A percentile compares a stretch with the other conserved stretches of the same genome.
These are phyloP conservation scores for Biscutella laevigata DNA, from an alignment of 441 rosid genomes.

Conservation along the genomic window DNA sequence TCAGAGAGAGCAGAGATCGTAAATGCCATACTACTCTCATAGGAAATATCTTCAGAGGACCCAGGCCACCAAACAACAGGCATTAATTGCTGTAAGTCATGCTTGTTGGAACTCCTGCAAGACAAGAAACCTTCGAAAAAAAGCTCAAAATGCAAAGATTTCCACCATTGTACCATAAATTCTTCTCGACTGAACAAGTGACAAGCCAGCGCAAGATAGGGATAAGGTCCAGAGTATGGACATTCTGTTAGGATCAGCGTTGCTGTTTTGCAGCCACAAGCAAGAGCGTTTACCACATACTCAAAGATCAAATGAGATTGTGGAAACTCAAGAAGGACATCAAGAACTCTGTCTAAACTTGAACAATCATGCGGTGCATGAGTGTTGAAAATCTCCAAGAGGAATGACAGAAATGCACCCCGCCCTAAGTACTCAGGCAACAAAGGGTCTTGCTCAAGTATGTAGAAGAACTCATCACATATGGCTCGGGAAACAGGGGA, in stretches of 20 bases:
- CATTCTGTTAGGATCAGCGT: slow-evolving; percentile 59
- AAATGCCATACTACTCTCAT: slow-evolving; percentile 76
- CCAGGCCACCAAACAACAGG: slow-evolving; percentile 99
- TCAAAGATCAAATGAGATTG: slow-evolving; percentile 52
- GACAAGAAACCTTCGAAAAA: slow-evolving; percentile 87
- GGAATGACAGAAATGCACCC: slow-evolving; percentile 71
- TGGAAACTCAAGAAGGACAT: slow-evolving; percentile 55
- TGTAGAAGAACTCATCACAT: slow-evolving; percentile 60
- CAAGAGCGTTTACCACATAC: slow-evolving; percentile 61
- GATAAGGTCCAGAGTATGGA: slow-evolving; percentile 90
- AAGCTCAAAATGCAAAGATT: slow-evolving; percentile 59
- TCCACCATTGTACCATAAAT: slow-evolving; percentile 86
- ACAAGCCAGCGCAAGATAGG: slow-evolving; percentile 79
- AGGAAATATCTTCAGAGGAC: slow-evolving; percentile 69
- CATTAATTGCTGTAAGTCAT: slow-evolving; percentile 77
- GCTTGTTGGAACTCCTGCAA: slow-evolving; percentile 64
- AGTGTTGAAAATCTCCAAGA: slow-evolving; percentile 62
- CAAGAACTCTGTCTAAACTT: slow-evolving; percentile 65
- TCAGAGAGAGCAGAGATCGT: slow-evolving; percentile 71
- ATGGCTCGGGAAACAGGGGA: slow-evolving; percentile 61
- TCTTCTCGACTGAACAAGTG: slow-evolving; percentile 70
- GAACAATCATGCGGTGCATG: slow-evolving; percentile 74
- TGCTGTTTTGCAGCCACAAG: slow-evolving; percentile 75
- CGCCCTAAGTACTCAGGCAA: slow-evolving; percentile 63
- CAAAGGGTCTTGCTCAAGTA: slow-evolving; percentile 47